A percentile compares a stretch with the other conserved stretches of the same genome.
Conservation (phyloP, 148 eudicot genomes). For the Euryodendron excelsum region DNA sequence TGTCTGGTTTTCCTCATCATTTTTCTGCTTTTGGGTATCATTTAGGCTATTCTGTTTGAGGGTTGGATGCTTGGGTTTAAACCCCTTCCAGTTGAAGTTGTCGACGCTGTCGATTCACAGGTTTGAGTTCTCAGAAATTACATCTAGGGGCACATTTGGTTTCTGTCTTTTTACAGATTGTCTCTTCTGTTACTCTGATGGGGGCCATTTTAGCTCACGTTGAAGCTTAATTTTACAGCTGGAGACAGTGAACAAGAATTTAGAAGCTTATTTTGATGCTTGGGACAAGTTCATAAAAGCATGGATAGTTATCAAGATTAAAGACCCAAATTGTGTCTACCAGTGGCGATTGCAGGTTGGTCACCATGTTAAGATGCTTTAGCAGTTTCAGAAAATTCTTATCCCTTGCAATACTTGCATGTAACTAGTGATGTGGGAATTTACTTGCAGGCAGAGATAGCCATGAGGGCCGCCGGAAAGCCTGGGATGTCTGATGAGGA, state of each 20-base stretch:
- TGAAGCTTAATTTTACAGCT: constrained; percentile 48
- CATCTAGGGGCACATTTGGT: neutral
- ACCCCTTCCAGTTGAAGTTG: constrained; percentile 66
- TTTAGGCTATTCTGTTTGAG: constrained; percentile 80
- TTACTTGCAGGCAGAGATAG: constrained; percentile 90
- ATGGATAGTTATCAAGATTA: constrained; percentile 93
- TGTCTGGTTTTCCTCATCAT: neutral
- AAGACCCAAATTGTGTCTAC: constrained; percentile 81
- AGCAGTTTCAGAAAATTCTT: neutral
- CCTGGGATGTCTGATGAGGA: constrained; percentile 91
- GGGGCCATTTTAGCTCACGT: constrained; percentile 10
- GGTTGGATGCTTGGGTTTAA: constrained; percentile 99
- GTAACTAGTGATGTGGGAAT: neutral
- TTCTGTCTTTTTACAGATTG: constrained; percentile 9
- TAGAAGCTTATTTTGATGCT: constrained; percentile 74
- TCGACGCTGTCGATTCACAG: constrained; percentile 75
- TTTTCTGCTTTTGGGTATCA: neutral
- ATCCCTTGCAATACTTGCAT: neutral
- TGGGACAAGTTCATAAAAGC: constrained; percentile 84
- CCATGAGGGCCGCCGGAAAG: constrained; percentile 87
- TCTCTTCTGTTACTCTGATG: constrained; percentile 7
- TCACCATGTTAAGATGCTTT: neutral
- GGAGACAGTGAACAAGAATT: constrained; percentile 65
- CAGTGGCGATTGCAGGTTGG: constrained; percentile 96
- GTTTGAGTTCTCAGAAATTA: constrained; percentile 18